These are phyloP conservation scores for Fusarium sp. DNA, from an alignment of 2,329 filamentous ascomycete genomes.

Conservation along the genomic window DNA sequence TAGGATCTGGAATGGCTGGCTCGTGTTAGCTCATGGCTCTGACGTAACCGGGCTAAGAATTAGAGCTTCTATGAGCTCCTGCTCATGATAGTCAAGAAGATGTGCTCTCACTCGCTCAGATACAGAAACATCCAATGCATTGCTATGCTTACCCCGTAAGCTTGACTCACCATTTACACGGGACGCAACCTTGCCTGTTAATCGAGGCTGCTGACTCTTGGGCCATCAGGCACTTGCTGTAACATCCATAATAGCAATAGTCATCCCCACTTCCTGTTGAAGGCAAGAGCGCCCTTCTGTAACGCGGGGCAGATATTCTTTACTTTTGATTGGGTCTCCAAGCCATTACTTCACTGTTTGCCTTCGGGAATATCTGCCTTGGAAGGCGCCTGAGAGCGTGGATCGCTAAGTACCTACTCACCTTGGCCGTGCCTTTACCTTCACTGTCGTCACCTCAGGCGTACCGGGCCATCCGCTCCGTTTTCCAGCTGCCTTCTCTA, in stretches of 20 bases:
- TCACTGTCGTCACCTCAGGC: constrained; percentile 31
- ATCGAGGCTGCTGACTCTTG: constrained; percentile 11
- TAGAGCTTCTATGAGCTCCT: constrained; percentile 6
- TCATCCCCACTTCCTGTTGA: constrained; percentile 18
- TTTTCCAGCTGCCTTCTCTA: constrained; percentile 6
- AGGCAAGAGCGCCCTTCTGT: constrained; percentile 3
- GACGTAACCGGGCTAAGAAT: constrained; percentile 14
- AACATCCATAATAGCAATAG: background rate
- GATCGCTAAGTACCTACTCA: constrained; percentile 28
- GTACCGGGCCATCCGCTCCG: constrained; percentile 34
- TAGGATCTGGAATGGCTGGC: constrained; percentile 15
- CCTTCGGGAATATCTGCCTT: constrained; percentile 28
- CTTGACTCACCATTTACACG: background rate
- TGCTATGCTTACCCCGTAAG: background rate
- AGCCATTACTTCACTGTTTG: constrained; percentile 24
- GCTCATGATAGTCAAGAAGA: constrained; percentile 1
- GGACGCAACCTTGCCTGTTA: background rate
- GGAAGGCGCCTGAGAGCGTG: constrained; percentile 25
- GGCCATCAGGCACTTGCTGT: constrained; percentile 18
- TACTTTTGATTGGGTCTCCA: constrained; percentile 24
- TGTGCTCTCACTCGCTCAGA: background rate
- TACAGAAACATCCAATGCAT: background rate
- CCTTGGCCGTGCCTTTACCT: constrained; percentile 15
- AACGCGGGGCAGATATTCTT: constrained; percentile 29
- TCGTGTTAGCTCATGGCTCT: constrained; percentile 19